phyloP scores from a whole-genome alignment of 1,139 yeast species.

The Suhomyces guaymorum region DNA sequence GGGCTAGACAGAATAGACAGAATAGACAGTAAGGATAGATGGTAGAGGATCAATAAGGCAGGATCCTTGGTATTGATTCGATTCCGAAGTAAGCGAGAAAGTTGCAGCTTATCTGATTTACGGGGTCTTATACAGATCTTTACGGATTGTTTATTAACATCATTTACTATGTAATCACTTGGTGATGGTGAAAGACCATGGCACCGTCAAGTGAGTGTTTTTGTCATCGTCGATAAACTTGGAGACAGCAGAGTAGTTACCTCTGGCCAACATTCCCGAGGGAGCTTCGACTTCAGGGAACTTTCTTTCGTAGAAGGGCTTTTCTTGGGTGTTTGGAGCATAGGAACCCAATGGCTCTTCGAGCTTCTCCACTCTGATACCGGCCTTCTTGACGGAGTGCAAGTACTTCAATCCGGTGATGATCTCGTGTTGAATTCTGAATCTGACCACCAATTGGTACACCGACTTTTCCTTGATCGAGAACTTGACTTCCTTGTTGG shows the following conservation, averaged over 20 bases:
- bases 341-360: conserved; percentile 90
- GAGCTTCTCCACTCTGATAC: conserved; percentile 80
- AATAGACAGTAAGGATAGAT: too few species aligned
- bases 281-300: conserved; percentile 93
- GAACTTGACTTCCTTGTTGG: conserved; percentile 58
- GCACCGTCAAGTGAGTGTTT: conserved; percentile 67
- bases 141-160: too few species aligned
- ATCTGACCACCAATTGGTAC: conserved; percentile 72
- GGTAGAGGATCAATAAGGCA: too few species aligned
- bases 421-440: conserved; percentile 87
- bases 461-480: conserved; percentile 76
- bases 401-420: conserved; percentile 87
- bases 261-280: conserved; percentile 84
- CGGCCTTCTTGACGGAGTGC: conserved; percentile 83
- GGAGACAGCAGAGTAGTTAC: conserved; percentile 76
- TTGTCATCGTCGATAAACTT: conserved; percentile 90
- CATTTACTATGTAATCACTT: too few species aligned
- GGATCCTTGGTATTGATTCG: too few species aligned
- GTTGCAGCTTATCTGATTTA: too few species aligned
- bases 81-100: too few species aligned
- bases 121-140: too few species aligned
- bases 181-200: conserved; percentile 84
- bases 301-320: conserved; percentile 75
- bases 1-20: too few species aligned
- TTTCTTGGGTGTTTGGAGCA: conserved; percentile 84